Evolutionary conservation across 2,329 filamentous ascomycete species (phyloP), one percentile per base, ranked within the genome.

Genomic region (Cladorrhinum sp.): DNA sequence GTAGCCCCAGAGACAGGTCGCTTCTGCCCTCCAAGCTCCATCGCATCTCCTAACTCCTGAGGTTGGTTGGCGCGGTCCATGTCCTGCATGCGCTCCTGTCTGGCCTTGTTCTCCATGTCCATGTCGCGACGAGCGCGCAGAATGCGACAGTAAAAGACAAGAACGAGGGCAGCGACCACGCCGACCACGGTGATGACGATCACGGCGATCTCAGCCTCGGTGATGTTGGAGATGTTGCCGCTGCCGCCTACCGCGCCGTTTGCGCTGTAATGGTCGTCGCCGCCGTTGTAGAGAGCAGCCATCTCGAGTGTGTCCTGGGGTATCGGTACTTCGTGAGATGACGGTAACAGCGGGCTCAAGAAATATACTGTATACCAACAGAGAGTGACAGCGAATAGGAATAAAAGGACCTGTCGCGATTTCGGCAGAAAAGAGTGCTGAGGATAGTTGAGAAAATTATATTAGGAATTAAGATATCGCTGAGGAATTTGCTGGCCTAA

Each of bases 101-200:
- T 27, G 13, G 45, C 57, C 50, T 63, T 57, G 52, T 61, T 57
- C 50, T 62, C 53, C 51, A 60, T 59, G 48, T 64, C 65, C 2
- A 59, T 51, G n/a, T 64, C 53, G 32, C 63, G 62, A 12, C 65
- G 63, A 23, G 36, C 25, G 16, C 56, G 57, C 12, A 66, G 54
- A 16, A 45, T 60, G 24, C 62, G 62, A 55, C 57, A 65, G 50
- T 64, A 66, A 27, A 66, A 63, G 36, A 66, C 45, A 18, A 55
- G 23, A 32, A 63, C 55, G 10, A 64, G 25, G 18, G 53, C 50
- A 12, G 60, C 3, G 27, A 61, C 10, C n/a, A 65, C 52, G 6
- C 57, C 50, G 29, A 41, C 27, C 23, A 63, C 50, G 4, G 63
- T 63, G 22, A 55, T 48, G 18, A 63, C 61, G 32, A 66, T 65